Base-by-base conservation (phyloP, 2,329 filamentous ascomycete species). In the Canariomyces notabilis region DNA sequence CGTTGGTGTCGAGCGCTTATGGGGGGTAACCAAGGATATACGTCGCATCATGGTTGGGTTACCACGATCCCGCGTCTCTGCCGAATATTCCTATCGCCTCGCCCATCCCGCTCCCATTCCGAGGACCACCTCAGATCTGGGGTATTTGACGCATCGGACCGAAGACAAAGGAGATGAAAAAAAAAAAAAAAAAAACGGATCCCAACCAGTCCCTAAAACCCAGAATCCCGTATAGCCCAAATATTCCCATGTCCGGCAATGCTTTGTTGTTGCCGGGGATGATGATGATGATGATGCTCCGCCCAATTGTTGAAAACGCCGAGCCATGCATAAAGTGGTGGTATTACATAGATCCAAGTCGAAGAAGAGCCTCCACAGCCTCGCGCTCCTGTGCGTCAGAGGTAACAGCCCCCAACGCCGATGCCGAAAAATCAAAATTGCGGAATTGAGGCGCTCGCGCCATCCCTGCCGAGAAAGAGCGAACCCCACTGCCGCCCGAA, bases 351-450 rank as follows among this genome's bases (percentile, higher is more conserved):
- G 86, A 90, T 68, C 87, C 85, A 66, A 93, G 83, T 65, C 82
- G 80, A 61, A 93, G 73, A 61, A 91, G 79, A 55, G 87, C 87
- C 66, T 89, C 87, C 54, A 90, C 79, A 45, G 87, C 87, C 66
- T 89, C 87, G 59, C 83, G 83, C 72, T 91, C 87, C 67, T 89
- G 83, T 51, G 81, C 77, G 63, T 84, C 80, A 44, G 80, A 76
- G 51, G 77, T 67, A 39, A 50, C 42, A 43, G 67, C 68, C 53
- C 68, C 70, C 54, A 79, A 63, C 39, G 70, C 68, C 49, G 73
- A 71, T 45, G 70, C 67, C 46, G 73, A 70, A 59, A 80, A 68
- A 64, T 77, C 68, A 57, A 79, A 67, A 57, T 73, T 73, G 59
- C 66, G 64, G 53, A 70, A 66, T 59, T 73, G 75, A 38, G 74